Evolutionary conservation across 805 yeast species (phyloP), one percentile per base, ranked within the genome.

Genomic region (Suhomyces sp.): DNA sequence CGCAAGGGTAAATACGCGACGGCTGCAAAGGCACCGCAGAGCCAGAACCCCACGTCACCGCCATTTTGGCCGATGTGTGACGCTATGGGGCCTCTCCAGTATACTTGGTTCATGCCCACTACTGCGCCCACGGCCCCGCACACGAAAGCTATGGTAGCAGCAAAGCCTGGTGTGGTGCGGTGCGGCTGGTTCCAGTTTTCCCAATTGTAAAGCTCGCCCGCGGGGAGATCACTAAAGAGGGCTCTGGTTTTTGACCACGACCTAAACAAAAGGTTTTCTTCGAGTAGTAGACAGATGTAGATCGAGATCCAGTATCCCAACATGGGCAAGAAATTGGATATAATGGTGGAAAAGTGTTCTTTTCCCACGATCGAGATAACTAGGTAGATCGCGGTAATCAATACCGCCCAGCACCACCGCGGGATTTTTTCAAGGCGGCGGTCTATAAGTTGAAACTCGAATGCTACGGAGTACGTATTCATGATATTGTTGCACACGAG

Each of bases 251-350:
- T 19, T 13, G 17, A 24, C 23, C 23, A 44, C 8, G 57, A 40
- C 64, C 97, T 78, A 72, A 90, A 90, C 15, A 89, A 76, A 4
- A 78, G 52, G 62, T 88, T 88, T 66, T 90, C 97, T 58, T 87
- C 89, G 2, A 88, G 54, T 33, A 89, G 69, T 45, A 90, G 66
- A n/a, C 82, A 79, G 60, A 86, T 82, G 67, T 90, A 90, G 72
- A 90, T 88, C 53, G 92, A 82, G 52, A 88, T 82, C 97, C 97
- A 90, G 70, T 90, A 90, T 1, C 96, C 96, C 54, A 90, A 81
- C 96, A 90, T 90, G 8, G 97, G 96, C 61, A 90, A 73, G 69
- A 90, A 90, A 62, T 90, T 90, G 9, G 90, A 84, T 59, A 90
- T 72, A 54, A 90, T 88, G 2, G 83, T 76, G 52, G 89, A 76